phyloP scores from a whole-genome alignment of 495 filamentous ascomycete species.

The Trichoderma gamsii region DNA sequence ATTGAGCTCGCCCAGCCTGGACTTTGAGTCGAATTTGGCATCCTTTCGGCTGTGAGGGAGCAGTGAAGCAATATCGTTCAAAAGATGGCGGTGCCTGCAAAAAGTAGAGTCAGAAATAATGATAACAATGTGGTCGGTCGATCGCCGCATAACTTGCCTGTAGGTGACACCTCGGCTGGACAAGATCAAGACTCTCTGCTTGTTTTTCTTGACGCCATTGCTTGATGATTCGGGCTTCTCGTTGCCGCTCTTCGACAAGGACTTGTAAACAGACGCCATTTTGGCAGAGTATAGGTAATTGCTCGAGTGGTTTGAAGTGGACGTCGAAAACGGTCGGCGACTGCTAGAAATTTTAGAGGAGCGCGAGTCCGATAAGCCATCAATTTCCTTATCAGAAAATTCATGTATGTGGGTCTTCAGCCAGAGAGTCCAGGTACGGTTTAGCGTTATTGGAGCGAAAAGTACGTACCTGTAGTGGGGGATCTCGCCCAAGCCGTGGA shows the following conservation, averaged over 20 bases:
- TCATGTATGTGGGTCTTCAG: not conserved
- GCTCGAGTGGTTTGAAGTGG: conserved; percentile 3
- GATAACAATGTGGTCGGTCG: not conserved
- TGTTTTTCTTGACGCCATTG: conserved; percentile 49
- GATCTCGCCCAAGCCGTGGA: not conserved
- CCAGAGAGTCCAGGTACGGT: not conserved
- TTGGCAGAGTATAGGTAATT: conserved; percentile 21
- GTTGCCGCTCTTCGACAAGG: conserved; percentile 65
- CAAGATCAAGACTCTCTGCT: conserved; percentile 82
- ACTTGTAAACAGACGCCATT: conserved; percentile 95
- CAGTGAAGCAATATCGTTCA: conserved; percentile 81
- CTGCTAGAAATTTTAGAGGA: conserved; percentile 20
- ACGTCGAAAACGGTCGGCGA: not conserved
- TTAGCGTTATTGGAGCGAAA: not conserved
- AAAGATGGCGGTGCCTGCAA: conserved; percentile 78
- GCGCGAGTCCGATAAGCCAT: conserved; percentile 18
- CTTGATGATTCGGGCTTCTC: conserved; percentile 34
- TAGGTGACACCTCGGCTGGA: conserved; percentile 85
- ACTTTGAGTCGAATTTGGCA: conserved; percentile 93
- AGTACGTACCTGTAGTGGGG: not conserved
- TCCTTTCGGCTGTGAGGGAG: conserved; percentile 91
- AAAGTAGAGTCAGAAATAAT: conserved; percentile 10
- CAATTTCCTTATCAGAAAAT: conserved; percentile 9
- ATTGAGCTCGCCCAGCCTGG: conserved; percentile 87
- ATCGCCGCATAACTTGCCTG: conserved; percentile 48